Evolutionary conservation across 805 yeast species (phyloP), one percentile per base, ranked within the genome.

Genomic region (Isabelozyma pseudorhagii): DNA sequence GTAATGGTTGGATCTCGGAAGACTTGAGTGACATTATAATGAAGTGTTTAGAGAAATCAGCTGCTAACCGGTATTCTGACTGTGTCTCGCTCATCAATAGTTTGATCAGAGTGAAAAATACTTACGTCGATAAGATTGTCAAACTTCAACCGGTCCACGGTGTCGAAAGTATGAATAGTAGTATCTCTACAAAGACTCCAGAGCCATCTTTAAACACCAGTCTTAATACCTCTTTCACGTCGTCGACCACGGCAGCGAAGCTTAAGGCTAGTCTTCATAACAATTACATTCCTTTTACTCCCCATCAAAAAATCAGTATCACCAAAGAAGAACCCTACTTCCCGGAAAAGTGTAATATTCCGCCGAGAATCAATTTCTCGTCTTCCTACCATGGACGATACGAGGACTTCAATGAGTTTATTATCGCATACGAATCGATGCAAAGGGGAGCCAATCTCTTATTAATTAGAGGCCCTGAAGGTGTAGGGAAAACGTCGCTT

Each of bases 401-500:
- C 11, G 45, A 50, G 9, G 52, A 50, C 10, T 54, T 54, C 43
- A 40, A 45, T 7, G 40, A 46, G 10, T 40, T 55, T 1, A 45
- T 48, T 31, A 34, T 42, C 11, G 43, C 43, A 8, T 51, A 50
- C 34, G 52, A 55, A 14, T 50, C 39, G 14, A 5, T 48, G n/a
- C 31, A 38, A 7, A 42, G 42, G 13, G 62, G 61, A 1, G 40
- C 62, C 40, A 55, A 61, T 56, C 40, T 65, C 8, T 52, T 72
- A 1, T 50, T 77, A 5, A 55, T 79, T 3, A 54, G 61, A 1
- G 83, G 84, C 13, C 68, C 61, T 3, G 50, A 71, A 1, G 84
- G 84, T 2, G 58, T 66, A 6, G 84, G 84, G 1, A 78, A 78
- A 55, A 64, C 79, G 0, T 60, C 75, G 5, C 50, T 79, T 7